A percentile compares a stretch with the other conserved stretches of the same genome.
phyloP scores from a whole-genome alignment of 1,284 basidiomycete species.

The Marasmius tenuissimus region DNA sequence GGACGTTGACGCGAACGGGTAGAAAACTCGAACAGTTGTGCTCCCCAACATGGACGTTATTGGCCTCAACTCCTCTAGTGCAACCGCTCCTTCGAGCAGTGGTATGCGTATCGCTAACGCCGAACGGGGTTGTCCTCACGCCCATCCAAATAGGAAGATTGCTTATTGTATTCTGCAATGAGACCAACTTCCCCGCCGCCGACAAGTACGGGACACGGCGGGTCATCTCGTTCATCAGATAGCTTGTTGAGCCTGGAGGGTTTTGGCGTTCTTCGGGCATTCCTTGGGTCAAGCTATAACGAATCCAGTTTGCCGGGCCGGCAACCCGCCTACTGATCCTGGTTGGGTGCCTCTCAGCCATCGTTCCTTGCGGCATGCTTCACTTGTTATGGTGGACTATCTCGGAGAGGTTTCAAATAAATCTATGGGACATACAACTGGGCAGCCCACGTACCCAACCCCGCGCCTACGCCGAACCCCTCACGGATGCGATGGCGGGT shows the following conservation, averaged over 20 bases:
- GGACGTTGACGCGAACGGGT: conserved; percentile 99
- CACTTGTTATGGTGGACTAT: conserved; percentile 99
- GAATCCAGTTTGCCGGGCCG: conserved; percentile 99
- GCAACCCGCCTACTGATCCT: conserved; percentile 99
- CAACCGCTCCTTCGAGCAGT: conserved; percentile 99
- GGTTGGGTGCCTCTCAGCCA: conserved; percentile 98
- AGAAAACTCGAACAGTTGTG: conserved; percentile 95
- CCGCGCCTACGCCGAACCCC: conserved; percentile 93
- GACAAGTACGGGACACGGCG: conserved; percentile 99
- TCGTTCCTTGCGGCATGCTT: conserved; percentile 96
- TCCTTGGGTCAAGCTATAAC: conserved; percentile 96
- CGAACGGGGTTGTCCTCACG: conserved; percentile 92
- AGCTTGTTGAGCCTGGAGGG: conserved; percentile 93
- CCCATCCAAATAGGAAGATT: conserved; percentile 96
- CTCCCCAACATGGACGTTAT: conserved; percentile 99
- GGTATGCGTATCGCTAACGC: conserved; percentile 98
- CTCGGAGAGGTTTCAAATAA: conserved; percentile 96
- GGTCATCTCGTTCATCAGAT: conserved; percentile 97
- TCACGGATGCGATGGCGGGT: conserved; percentile 97
- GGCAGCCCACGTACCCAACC: conserved; percentile 88
- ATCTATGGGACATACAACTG: conserved; percentile 99
- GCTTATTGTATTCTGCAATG: conserved; percentile 99
- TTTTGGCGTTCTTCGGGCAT: conserved; percentile 96
- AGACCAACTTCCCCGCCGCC: conserved; percentile 97
- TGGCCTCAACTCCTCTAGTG: conserved; percentile 98